Conservation (phyloP, 2,329 filamentous ascomycete genomes). For the Penicillium palitans region DNA sequence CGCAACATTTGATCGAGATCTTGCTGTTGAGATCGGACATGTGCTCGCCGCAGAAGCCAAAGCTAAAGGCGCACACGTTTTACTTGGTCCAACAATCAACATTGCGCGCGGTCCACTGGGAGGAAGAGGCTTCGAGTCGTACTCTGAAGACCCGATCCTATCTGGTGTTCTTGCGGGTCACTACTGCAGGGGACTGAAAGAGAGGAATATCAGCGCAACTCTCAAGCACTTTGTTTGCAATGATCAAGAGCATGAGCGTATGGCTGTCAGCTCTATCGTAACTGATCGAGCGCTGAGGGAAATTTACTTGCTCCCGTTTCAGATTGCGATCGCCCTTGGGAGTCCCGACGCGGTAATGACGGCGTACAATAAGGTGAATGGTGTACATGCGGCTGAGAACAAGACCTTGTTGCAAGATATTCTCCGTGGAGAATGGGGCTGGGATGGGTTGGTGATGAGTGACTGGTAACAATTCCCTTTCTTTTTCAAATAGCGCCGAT, state of each 20-base stretch:
- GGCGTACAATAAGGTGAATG: background rate
- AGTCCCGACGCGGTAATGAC: background rate
- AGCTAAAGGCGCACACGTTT: background rate
- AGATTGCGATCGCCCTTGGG: background rate
- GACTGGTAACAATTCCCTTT: background rate
- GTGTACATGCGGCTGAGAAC: background rate
- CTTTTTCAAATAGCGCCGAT: too few species aligned
- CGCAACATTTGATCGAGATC: background rate
- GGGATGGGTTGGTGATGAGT: background rate
- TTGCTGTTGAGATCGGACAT: background rate
- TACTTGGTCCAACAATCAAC: background rate
- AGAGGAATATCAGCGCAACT: background rate
- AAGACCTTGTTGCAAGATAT: background rate
- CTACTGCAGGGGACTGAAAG: background rate
- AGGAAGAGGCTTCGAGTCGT: background rate
- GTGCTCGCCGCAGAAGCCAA: background rate
- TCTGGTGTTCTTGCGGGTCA: background rate
- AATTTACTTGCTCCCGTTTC: background rate
- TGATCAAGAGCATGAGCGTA: background rate
- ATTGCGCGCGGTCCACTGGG: background rate
- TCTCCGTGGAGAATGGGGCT: background rate
- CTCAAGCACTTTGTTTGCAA: background rate
- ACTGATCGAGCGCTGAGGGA: background rate
- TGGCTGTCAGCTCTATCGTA: background rate
- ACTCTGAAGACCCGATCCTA: background rate